These are phyloP conservation scores for Pharnaceum exiguum DNA, from an alignment of 148 eudicot genomes.

Conservation along the genomic window DNA sequence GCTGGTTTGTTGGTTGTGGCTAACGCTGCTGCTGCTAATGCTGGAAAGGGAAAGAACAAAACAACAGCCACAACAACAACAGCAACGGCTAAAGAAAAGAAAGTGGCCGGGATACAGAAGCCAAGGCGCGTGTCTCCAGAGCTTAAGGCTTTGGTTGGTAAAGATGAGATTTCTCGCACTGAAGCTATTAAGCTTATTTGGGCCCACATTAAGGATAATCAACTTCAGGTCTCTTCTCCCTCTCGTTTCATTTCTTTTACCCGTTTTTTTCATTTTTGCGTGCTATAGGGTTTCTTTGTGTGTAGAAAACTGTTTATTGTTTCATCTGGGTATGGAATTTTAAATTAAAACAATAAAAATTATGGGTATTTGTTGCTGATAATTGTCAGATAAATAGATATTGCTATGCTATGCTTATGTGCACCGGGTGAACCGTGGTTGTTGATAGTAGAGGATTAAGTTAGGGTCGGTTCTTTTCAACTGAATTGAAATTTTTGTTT, in stretches of 20 bases:
- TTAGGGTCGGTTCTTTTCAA: no score
- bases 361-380: no score
- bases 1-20: slow-evolving; percentile 28
- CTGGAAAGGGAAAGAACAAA: no score
- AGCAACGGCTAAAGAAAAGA: slow-evolving; percentile 34
- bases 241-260: not conserved
- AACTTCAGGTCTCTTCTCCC: slow-evolving; percentile 61
- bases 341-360: no score
- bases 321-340: no score
- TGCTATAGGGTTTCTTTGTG: not conserved
- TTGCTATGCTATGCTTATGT: no score
- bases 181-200: slow-evolving; percentile 75
- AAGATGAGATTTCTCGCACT: slow-evolving; percentile 63
- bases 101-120: slow-evolving; percentile 79
- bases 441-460: no score
- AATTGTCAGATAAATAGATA: no score
- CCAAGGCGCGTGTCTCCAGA: slow-evolving; percentile 65
- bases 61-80: slow-evolving; percentile 13
- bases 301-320: no score
- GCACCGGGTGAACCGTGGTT: no score
- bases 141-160: slow-evolving; percentile 69
- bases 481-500: no score
- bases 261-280: not conserved
- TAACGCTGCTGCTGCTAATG: no score
- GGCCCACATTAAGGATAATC: slow-evolving; percentile 75